Evolutionary conservation across 176 grass and related monocot genomes (phyloP).

Genomic region (Ampelocalamus luodianensis): DNA sequence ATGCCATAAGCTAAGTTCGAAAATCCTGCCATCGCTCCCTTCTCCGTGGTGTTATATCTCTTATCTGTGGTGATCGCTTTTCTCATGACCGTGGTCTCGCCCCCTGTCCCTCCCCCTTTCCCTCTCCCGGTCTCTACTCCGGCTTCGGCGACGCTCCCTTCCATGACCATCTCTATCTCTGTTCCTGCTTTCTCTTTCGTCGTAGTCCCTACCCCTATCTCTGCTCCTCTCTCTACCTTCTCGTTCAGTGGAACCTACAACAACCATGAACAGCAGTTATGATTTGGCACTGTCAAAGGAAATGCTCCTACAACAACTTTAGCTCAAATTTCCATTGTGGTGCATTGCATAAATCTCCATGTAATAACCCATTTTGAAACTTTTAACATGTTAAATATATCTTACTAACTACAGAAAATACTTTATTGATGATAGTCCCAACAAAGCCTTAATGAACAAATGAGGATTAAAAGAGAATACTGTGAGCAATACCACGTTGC

Average conservation of each 20-base stretch:
- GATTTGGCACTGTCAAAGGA: neutral
- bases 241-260: slow-evolving; percentile 45
- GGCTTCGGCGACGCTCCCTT: slow-evolving; percentile 39
- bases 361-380: neutral
- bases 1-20: neutral
- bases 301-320: neutral
- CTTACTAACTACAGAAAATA: neutral
- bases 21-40: neutral
- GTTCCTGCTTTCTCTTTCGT: slow-evolving; percentile 57
- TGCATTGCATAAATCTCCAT: neutral
- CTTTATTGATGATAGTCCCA: neutral
- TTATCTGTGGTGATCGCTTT: neutral
- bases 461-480: neutral
- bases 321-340: neutral
- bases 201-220: slow-evolving; percentile 44
- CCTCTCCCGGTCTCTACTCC: neutral
- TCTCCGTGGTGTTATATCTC: neutral
- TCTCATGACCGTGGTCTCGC: neutral
- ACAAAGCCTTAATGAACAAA: neutral
- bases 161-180: slow-evolving; percentile 58
- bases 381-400: neutral
- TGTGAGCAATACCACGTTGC: slow-evolving; percentile 56
- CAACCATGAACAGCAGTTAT: neutral
- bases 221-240: slow-evolving; percentile 56
- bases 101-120: neutral